Evolutionary conservation across 345 rosid species (phyloP).

Genomic region (Citrus sinensis): DNA sequence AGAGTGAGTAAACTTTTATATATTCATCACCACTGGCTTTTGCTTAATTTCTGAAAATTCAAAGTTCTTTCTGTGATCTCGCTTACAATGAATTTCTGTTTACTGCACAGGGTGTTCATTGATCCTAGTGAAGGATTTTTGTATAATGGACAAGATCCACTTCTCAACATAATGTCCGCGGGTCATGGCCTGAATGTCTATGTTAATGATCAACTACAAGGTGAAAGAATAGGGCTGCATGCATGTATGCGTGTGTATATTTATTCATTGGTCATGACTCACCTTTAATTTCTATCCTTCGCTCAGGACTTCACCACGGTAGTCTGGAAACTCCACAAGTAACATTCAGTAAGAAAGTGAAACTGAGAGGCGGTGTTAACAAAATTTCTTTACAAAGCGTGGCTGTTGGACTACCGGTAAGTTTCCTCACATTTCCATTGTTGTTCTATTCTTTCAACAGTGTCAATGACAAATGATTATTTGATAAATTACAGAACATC

Average conservation of each 20-base stretch:
- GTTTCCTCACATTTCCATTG: conserved; percentile 15
- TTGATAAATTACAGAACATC: conserved; percentile 56
- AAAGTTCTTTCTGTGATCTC: neutral
- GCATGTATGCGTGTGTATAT: neutral
- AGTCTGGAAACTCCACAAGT: conserved; percentile 48
- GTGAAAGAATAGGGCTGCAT: conserved; percentile 23
- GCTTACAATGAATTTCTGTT: neutral
- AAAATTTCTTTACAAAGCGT: conserved; percentile 70
- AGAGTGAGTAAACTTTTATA: neutral
- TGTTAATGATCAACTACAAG: conserved; percentile 70
- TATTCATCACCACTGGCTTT: neutral
- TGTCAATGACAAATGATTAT: neutral
- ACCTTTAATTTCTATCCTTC: neutral
- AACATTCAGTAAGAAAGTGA: conserved; percentile 66
- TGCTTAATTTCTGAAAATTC: conserved; percentile 22
- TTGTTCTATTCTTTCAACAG: neutral
- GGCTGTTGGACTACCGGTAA: conserved; percentile 80
- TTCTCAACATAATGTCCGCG: conserved; percentile 60
- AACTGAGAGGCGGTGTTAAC: conserved; percentile 70
- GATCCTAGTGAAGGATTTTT: conserved; percentile 52
- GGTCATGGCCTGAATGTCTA: conserved; percentile 73
- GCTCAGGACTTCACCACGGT: conserved; percentile 75
- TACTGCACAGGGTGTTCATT: conserved; percentile 47
- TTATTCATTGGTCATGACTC: neutral
- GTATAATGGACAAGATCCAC: conserved; percentile 52